Evolutionary conservation across 1,284 basidiomycete species (phyloP).

Genomic region (Boletellus deceptivus): DNA sequence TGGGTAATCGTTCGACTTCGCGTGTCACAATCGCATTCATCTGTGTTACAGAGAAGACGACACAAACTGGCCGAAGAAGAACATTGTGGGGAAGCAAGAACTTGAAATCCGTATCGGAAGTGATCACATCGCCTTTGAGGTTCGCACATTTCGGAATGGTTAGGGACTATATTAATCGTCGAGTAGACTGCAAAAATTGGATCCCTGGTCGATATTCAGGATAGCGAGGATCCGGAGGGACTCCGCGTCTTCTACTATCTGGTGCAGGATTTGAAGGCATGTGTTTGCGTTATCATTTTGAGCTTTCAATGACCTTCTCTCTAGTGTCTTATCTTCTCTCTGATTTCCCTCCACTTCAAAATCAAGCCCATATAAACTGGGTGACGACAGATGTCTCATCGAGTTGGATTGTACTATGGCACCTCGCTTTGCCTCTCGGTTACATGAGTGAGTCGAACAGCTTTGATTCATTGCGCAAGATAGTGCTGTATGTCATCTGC

Average conservation of each 20-base stretch:
- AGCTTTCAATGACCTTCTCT: slow-evolving; percentile 4
- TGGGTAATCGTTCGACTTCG: slow-evolving; percentile 36
- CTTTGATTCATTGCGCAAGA: slow-evolving; percentile 21
- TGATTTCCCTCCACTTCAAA: slow-evolving; percentile 98
- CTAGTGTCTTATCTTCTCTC: slow-evolving; percentile 96
- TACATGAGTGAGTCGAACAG: slow-evolving; percentile 8
- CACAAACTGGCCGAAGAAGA: slow-evolving; percentile 97
- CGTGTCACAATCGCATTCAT: not conserved
- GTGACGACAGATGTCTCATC: not conserved
- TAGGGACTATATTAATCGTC: not conserved
- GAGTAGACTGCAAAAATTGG: slow-evolving; percentile 95
- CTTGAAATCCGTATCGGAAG: slow-evolving; percentile 92
- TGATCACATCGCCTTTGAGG: slow-evolving; percentile 98
- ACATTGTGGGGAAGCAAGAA: slow-evolving; percentile 97
- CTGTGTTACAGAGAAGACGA: slow-evolving; percentile 83
- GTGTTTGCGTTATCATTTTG: slow-evolving; percentile 13
- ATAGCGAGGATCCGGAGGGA: slow-evolving; percentile 96
- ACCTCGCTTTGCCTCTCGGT: slow-evolving; percentile 1
- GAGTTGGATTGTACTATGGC: not conserved
- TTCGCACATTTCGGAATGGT: slow-evolving; percentile 37
- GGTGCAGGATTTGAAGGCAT: slow-evolving; percentile 93
- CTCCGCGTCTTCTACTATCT: slow-evolving; percentile 99
- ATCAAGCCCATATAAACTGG: slow-evolving; percentile 88
- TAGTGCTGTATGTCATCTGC: slow-evolving; percentile 19
- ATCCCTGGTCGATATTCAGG: slow-evolving; percentile 93